Base-by-base conservation (phyloP, 345 rosid species). In the Adansonia digitata region DNA sequence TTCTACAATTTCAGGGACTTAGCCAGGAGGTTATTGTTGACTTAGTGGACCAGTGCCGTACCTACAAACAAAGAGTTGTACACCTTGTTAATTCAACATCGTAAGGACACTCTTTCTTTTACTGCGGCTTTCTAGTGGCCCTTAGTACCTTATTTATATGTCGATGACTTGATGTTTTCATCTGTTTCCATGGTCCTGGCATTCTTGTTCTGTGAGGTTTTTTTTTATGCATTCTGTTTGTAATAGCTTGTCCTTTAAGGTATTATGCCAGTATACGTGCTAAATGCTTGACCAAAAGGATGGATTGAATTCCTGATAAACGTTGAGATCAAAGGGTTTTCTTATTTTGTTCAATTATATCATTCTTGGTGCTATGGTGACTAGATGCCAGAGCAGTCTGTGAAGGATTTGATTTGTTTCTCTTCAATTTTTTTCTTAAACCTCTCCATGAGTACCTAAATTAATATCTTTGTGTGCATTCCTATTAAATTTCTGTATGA, bases 21-120 rank as follows among this genome's bases (percentile, higher is more conserved):
- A 88, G 93, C 85, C 97, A 96, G 88, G 99, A 96, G 81, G 99
- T 93, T 78, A 89, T 96, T 79, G 90, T 93, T 73, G 99, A 96
- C 82, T 83, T 96, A 84, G 98, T 96, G 84, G 98, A 88, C 11
- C 99, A 96, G 78, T 96, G 99, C 74, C 97, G 97, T 60, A 85
- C 92, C 8, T 96, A 90, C 89, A 96, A 96, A 82, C 97, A 96
- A 85, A 89, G 99, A 84, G 98, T 93, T 56, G 98, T 96, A 74
- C 99, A 96, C 83, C 92, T 96, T 69, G 99, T 93, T 66, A 96
- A 96, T 87, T 96, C 99, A 43, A 90, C 99, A 77, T 72, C 94
- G 98, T 96, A 86, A 87, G 97, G 62, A 66, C 29, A 68, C 55
- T 40, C 66, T 10, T 64, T 27, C 20, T 14, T 67, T 45, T 43